These are phyloP conservation scores for Serendipita sp. DNA, from an alignment of 768 basidiomycete species.

Conservation along the genomic window DNA sequence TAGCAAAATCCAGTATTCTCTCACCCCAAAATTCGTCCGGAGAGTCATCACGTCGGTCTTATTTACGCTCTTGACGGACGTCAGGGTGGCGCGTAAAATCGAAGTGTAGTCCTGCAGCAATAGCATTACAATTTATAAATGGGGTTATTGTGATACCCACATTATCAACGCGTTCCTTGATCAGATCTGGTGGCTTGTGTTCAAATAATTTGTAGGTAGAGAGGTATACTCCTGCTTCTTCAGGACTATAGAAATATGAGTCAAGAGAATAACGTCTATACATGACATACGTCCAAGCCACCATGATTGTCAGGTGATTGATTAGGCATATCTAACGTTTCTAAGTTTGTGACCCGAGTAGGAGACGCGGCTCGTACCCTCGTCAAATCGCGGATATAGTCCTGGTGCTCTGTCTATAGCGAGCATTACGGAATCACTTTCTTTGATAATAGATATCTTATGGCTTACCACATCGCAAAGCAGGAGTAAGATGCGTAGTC, in stretches of 20 bases:
- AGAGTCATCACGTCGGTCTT: conserved; percentile 95
- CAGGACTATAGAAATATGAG: conserved; percentile 32
- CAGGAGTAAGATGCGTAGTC: conserved; percentile 69
- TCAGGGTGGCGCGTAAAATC: conserved; percentile 65
- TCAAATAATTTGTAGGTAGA: conserved; percentile 86
- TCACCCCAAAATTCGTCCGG: conserved; percentile 77
- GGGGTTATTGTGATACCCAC: neutral
- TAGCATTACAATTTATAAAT: neutral
- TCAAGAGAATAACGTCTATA: neutral
- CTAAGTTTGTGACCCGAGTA: conserved; percentile 5
- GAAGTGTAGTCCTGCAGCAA: conserved; percentile 44
- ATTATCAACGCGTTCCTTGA: conserved; percentile 88
- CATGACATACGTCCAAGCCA: conserved; percentile 61
- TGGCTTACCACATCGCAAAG: conserved; percentile 76
- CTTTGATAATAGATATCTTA: neutral
- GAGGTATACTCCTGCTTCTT: conserved; percentile 88
- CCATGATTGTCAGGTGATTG: conserved; percentile 83
- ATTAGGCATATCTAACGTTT: conserved; percentile 57
- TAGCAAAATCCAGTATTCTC: conserved; percentile 16
- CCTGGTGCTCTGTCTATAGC: conserved; percentile 70
- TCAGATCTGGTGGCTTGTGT: conserved; percentile 79
- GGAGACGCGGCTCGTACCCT: conserved; percentile 32
- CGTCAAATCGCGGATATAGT: conserved; percentile 81
- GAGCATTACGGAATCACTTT: neutral
- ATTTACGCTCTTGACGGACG: conserved; percentile 84